A percentile compares a stretch with the other conserved stretches of the same genome.
Evolutionary conservation across 345 rosid species (phyloP).

Genomic region (Arabis hirsuta): DNA sequence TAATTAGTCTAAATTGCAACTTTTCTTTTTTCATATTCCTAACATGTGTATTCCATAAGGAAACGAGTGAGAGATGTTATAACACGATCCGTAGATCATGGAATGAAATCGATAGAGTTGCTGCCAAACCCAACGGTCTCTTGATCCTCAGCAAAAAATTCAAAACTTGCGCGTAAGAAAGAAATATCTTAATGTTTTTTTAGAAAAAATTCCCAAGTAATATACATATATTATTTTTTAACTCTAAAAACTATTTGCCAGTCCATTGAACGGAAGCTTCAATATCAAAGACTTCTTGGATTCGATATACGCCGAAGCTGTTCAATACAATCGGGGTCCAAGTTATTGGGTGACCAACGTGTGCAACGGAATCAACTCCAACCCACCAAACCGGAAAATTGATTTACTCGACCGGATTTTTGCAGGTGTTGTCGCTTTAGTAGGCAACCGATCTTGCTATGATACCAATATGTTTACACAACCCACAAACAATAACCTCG

Average conservation of each 20-base stretch:
- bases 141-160: slow-evolving; percentile 57
- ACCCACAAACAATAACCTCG: slow-evolving; percentile 28
- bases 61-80: slow-evolving; percentile 62
- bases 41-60: slow-evolving; percentile 43
- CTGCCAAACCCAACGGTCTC: slow-evolving; percentile 56
- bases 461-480: slow-evolving; percentile 18
- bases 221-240: not conserved
- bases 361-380: slow-evolving; percentile 48
- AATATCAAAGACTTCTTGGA: slow-evolving; percentile 41
- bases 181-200: not conserved
- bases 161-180: slow-evolving; percentile 59
- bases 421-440: slow-evolving; percentile 38
- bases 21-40: not conserved
- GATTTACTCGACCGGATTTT: slow-evolving; percentile 44
- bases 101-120: slow-evolving; percentile 57
- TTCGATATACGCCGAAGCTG: slow-evolving; percentile 35
- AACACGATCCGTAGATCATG: slow-evolving; percentile 58
- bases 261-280: slow-evolving; percentile 39
- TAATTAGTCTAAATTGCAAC: not conserved
- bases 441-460: slow-evolving; percentile 41
- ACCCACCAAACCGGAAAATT: slow-evolving; percentile 25
- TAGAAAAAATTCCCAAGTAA: not conserved
- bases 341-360: slow-evolving; percentile 38
- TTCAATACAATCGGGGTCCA: slow-evolving; percentile 53
- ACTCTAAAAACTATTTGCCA: not conserved